Conservation (phyloP, 257 asterid species). For the Fraxinus americana region DNA sequence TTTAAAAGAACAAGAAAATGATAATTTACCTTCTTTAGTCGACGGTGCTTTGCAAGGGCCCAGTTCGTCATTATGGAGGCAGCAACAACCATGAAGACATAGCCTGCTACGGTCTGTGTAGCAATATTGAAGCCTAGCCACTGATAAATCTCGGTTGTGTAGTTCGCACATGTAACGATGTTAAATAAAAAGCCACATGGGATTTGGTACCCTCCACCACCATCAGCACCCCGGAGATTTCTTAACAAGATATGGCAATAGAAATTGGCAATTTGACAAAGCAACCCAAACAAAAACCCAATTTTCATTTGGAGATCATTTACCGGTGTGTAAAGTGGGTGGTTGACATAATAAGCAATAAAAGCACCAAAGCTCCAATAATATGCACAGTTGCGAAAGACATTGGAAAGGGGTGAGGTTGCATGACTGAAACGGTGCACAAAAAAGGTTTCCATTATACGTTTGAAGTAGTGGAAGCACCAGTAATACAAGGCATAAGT, state of each 20-base stretch:
- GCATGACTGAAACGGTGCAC: constrained; percentile 99
- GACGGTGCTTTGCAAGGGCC: constrained; percentile 96
- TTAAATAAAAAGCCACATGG: constrained; percentile 91
- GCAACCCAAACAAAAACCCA: constrained; percentile 79
- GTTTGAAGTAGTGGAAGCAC: constrained; percentile 93
- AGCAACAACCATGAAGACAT: constrained; percentile 89
- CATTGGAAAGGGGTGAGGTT: constrained; percentile 91
- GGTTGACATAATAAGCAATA: constrained; percentile 87
- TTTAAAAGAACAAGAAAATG: not conserved
- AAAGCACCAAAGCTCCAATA: constrained; percentile 94
- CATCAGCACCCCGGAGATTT: constrained; percentile 67
- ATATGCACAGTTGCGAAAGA: constrained; percentile 90
- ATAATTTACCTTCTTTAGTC: constrained; percentile 70
- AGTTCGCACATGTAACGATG: constrained; percentile 92
- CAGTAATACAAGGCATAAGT: constrained; percentile 92
- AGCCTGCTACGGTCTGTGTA: constrained; percentile 89
- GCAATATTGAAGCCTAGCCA: constrained; percentile 98
- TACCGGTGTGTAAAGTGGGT: constrained; percentile 90
- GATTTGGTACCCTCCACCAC: constrained; percentile 86
- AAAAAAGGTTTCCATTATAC: constrained; percentile 90
- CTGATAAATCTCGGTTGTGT: constrained; percentile 96
- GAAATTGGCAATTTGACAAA: constrained; percentile 84
- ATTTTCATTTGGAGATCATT: constrained; percentile 82
- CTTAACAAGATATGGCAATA: constrained; percentile 93
- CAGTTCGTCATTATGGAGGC: constrained; percentile 96